Base-by-base conservation (phyloP, 345 rosid species). In the Toxicodendron radicans region DNA sequence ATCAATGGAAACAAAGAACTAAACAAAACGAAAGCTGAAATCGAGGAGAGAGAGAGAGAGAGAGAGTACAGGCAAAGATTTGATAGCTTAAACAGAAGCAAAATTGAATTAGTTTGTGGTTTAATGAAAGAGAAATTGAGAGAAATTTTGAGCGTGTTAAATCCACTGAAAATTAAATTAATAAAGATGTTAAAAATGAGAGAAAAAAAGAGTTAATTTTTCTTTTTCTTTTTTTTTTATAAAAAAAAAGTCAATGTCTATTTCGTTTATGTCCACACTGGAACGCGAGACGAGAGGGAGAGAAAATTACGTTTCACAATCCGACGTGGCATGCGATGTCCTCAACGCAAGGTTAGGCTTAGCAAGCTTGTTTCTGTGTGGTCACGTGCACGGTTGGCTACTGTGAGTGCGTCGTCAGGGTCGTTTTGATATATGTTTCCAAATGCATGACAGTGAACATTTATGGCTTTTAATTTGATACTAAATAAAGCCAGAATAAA, bases 31-130 rank as follows among this genome's bases (percentile, higher is more conserved):
- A 54, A 75, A 63, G 71, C 49, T 61, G 23, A 52, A 64, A 35
- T 17, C 35, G 51, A 27, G 27, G 24, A 23, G 3, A 35, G 10
- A 38, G 73, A 35, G 11, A 41, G n/a, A 38, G 8, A 9, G 49
- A 64, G 7, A 61, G 5, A 75, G 73, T 69, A 78, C 79, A 61
- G 27, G 58, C 41, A 71, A 75, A 58, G 74, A 46, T 59, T 70
- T 43, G 58, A 71, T 27, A 20, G 56, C 24, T 30, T 60, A 38
- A 35, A 59, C 7, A 70, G 70, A 24, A 66, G 48, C 24, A 45
- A 21, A 14, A 13, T 54, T 0, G 3, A 1, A 16, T 11, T n/a
- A 33, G 17, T 14, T 43, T 69, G 7, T 21, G 18, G 57, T 46
- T 46, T n/a, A 9, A 35, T 0, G 23, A 67, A n/a, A 8, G 38